A percentile compares a stretch with the other conserved stretches of the same genome.
Conservation (phyloP, 2,329 filamentous ascomycete species). For the Cylindrodendrum hubeiense region DNA sequence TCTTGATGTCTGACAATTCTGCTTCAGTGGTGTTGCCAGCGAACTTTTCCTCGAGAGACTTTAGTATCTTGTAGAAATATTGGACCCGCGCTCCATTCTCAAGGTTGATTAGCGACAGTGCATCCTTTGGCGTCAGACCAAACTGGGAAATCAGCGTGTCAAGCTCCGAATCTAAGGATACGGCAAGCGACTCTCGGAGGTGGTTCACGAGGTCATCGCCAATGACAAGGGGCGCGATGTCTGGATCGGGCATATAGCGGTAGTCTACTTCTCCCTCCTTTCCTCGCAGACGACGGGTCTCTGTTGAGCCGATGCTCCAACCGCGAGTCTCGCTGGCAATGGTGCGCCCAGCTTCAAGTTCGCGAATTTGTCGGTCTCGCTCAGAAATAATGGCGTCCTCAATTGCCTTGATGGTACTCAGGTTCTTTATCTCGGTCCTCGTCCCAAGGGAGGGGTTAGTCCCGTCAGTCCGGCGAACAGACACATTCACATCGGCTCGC, state of each 20-base stretch:
- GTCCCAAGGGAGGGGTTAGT: constrained; percentile 72
- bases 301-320: constrained; percentile 87
- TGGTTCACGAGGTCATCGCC: constrained; percentile 75
- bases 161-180: constrained; percentile 78
- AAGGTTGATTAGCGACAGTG: constrained; percentile 80
- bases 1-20: constrained; percentile 45
- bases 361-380: constrained; percentile 85
- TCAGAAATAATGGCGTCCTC: constrained; percentile 96
- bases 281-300: constrained; percentile 84
- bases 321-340: constrained; percentile 91
- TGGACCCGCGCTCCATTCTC: constrained; percentile 85
- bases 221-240: constrained; percentile 84
- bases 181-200: constrained; percentile 73
- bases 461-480: constrained; percentile 74
- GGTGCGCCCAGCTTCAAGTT: constrained; percentile 80
- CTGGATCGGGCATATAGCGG: constrained; percentile 97
- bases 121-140: constrained; percentile 83
- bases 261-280: constrained; percentile 99
- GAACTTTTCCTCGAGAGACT: constrained; percentile 54
- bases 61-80: constrained; percentile 80
- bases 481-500: constrained; percentile 95
- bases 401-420: constrained; percentile 94
- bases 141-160: constrained; percentile 72
- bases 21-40: constrained; percentile 33
- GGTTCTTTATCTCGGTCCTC: constrained; percentile 96